A percentile compares a stretch with the other conserved stretches of the same genome.
Conservation (phyloP, 495 filamentous ascomycete species). For the Amorphotheca resinae region DNA sequence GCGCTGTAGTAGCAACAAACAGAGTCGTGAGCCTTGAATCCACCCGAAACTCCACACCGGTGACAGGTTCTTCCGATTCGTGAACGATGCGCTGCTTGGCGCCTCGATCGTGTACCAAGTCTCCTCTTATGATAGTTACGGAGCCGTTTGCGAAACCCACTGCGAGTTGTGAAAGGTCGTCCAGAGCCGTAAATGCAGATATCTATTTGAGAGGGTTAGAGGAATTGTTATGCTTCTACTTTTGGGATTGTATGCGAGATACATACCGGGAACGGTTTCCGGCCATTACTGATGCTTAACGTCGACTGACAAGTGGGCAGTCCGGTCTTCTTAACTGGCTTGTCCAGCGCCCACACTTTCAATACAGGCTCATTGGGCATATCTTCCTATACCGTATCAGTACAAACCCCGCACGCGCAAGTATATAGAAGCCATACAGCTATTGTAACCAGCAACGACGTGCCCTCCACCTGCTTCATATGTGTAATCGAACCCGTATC, state of each 20-base stretch:
- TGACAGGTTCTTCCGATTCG: slow-evolving; percentile 93
- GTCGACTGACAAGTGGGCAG: slow-evolving; percentile 76
- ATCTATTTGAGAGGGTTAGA: slow-evolving; percentile 40
- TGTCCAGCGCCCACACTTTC: slow-evolving; percentile 95
- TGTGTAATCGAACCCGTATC: slow-evolving; percentile 74
- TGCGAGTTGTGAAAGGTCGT: slow-evolving; percentile 80
- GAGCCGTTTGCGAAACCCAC: slow-evolving; percentile 93
- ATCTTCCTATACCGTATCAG: slow-evolving; percentile 45
- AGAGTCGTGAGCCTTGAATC: slow-evolving; percentile 55
- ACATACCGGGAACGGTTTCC: slow-evolving; percentile 80
- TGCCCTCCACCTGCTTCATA: slow-evolving; percentile 86
- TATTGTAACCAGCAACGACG: slow-evolving; percentile 74
- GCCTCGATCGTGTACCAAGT: slow-evolving; percentile 92
- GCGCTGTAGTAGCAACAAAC: slow-evolving; percentile 81
- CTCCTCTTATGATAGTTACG: slow-evolving; percentile 85
- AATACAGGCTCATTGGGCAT: slow-evolving; percentile 73
- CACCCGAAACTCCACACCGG: slow-evolving; percentile 68
- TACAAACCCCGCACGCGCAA: neutral
- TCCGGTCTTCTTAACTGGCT: slow-evolving; percentile 86
- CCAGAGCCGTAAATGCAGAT: slow-evolving; percentile 75
- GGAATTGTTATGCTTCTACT: too few relatives aligned
- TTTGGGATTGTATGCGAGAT: slow-evolving; percentile 6
- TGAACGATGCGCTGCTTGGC: slow-evolving; percentile 91
- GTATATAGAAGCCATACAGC: slow-evolving; percentile 28
- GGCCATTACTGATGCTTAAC: slow-evolving; percentile 74